These are phyloP conservation scores for Fusarium aywerte DNA, from an alignment of 2,329 filamentous ascomycete genomes.

Conservation along the genomic window DNA sequence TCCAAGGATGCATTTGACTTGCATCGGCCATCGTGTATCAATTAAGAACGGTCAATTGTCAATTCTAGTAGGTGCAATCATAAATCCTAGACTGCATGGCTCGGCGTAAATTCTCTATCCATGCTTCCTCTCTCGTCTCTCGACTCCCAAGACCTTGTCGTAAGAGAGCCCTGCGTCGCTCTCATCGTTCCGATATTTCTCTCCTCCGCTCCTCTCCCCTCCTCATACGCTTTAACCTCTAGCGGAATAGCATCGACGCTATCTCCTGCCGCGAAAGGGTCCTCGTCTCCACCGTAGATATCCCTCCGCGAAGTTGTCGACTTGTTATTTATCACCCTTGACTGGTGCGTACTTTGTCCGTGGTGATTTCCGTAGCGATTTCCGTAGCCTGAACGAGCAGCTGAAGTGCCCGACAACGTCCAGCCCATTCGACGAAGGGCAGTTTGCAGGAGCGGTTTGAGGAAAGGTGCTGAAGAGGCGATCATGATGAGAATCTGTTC, in stretches of 20 bases:
- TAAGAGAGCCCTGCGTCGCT: not conserved
- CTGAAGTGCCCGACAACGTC: conserved; percentile 14
- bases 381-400: conserved; percentile 5
- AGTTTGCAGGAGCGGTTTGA: conserved; percentile 9
- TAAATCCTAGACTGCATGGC: conserved; percentile 7
- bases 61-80: not conserved
- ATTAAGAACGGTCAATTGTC: not conserved
- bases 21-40: not conserved
- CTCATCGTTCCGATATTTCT: not conserved
- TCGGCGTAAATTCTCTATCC: conserved; percentile 20
- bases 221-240: conserved; percentile 1
- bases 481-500: conserved; percentile 32
- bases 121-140: conserved; percentile 9
- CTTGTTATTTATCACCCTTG: not conserved
- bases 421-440: conserved; percentile 9
- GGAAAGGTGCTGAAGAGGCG: conserved; percentile 15
- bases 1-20: not conserved
- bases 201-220: not conserved
- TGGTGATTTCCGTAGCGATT: not conserved
- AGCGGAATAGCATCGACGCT: conserved; percentile 13
- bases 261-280: conserved; percentile 7
- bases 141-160: conserved; percentile 7
- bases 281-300: conserved; percentile 12
- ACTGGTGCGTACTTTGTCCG: not conserved
- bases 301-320: not conserved